phyloP scores from a whole-genome alignment of 257 asterid species.

The Thymus mandschuricus region DNA sequence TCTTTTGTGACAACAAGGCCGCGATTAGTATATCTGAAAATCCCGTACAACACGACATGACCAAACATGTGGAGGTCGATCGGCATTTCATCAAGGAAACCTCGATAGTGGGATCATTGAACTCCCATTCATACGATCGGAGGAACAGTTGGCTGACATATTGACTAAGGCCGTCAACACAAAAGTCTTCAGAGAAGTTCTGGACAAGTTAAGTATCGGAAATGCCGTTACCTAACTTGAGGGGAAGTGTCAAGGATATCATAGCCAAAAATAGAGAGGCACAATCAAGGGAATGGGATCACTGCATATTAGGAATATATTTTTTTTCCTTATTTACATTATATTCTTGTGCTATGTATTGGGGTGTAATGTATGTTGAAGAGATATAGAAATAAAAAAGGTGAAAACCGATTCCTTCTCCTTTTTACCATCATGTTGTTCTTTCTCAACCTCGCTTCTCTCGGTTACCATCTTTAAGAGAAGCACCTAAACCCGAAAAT shows the following conservation, averaged over 20 bases:
- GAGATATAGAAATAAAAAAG: too few species aligned
- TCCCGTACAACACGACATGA: not conserved
- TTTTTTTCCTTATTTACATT: not conserved
- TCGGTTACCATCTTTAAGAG: too few species aligned
- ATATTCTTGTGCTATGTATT: too few species aligned
- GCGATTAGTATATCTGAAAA: not conserved
- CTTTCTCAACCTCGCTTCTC: too few species aligned
- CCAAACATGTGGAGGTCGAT: constrained; percentile 2
- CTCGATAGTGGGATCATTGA: not conserved
- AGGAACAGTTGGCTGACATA: not conserved
- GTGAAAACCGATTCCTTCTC: too few species aligned
- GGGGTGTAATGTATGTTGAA: too few species aligned
- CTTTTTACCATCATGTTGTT: too few species aligned
- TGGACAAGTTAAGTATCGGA: constrained; percentile 4
- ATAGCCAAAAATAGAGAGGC: too few species aligned
- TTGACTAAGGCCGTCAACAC: not conserved
- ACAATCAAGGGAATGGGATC: too few species aligned
- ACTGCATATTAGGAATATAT: too few species aligned
- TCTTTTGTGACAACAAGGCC: constrained; percentile 3
- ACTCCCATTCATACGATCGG: not conserved
- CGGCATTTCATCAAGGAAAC: not conserved
- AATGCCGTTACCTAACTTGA: not conserved
- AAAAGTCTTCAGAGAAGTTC: not conserved
- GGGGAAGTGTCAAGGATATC: too few species aligned
- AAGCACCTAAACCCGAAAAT: too few species aligned